These are phyloP conservation scores for Oryza officinalis DNA, from an alignment of 176 grass and related monocot genomes.

Conservation along the genomic window DNA sequence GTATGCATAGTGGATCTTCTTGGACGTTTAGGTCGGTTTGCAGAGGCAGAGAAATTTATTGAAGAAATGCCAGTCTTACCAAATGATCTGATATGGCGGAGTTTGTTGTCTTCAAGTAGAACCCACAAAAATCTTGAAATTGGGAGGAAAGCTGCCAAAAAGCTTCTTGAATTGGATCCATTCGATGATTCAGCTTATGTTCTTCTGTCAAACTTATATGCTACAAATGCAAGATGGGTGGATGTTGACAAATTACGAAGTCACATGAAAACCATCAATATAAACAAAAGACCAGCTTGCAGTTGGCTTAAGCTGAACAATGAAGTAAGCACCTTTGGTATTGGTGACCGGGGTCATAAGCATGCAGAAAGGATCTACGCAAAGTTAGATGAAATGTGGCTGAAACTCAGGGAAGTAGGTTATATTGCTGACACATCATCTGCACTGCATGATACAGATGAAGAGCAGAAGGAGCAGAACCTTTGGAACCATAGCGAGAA, in stretches of 20 bases:
- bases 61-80: conserved; percentile 64
- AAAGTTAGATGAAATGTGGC: conserved; percentile 66
- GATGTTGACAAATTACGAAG: conserved; percentile 79
- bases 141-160: conserved; percentile 66
- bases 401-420: conserved; percentile 60
- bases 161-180: conserved; percentile 80
- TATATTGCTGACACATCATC: conserved; percentile 73
- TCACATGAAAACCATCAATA: conserved; percentile 88
- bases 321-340: conserved; percentile 75
- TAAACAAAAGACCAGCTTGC: conserved; percentile 80
- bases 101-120: conserved; percentile 81
- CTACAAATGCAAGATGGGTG: conserved; percentile 64
- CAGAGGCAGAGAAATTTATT: conserved; percentile 71
- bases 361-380: conserved; percentile 56
- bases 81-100: conserved; percentile 88
- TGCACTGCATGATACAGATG: conserved; percentile 80
- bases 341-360: conserved; percentile 65
- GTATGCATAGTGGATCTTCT: conserved; percentile 88
- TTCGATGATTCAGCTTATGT: conserved; percentile 91
- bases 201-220: conserved; percentile 85
- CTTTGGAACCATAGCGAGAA: conserved; percentile 93
- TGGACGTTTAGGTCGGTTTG: conserved; percentile 65
- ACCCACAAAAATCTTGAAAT: conserved; percentile 74
- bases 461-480: conserved; percentile 87
- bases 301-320: conserved; percentile 91